These are phyloP conservation scores for Psilocybe azurescens DNA, from an alignment of 768 basidiomycete genomes.

Conservation along the genomic window DNA sequence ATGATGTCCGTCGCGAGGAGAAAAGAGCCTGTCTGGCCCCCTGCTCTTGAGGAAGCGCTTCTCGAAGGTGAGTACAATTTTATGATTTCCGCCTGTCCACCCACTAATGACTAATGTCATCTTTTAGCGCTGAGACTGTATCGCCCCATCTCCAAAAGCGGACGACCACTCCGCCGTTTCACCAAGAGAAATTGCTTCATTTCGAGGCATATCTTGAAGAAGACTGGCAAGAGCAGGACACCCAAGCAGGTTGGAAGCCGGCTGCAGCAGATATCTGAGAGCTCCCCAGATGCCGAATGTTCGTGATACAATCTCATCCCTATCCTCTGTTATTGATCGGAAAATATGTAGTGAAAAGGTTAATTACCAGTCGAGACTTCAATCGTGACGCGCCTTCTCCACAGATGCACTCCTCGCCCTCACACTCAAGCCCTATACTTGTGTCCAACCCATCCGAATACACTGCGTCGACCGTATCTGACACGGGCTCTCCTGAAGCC, in stretches of 20 bases:
- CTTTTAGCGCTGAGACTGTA: conserved; percentile 21
- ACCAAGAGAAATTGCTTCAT: conserved; percentile 79
- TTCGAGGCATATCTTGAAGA: conserved; percentile 66
- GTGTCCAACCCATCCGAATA: conserved; percentile 6
- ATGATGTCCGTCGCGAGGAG: conserved; percentile 15
- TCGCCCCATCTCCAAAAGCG: conserved; percentile 24
- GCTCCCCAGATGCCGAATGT: conserved; percentile 68
- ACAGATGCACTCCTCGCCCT: background rate
- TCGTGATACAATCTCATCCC: conserved; percentile 26
- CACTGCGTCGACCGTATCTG: conserved; percentile 1
- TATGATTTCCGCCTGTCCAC: background rate
- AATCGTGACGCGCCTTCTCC: conserved; percentile 8
- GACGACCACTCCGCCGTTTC: conserved; percentile 49
- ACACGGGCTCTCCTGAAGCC: background rate
- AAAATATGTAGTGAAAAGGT: conserved; percentile 14
- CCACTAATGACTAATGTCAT: background rate
- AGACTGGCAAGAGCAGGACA: conserved; percentile 67
- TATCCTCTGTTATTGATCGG: background rate
- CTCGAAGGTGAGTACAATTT: conserved; percentile 24
- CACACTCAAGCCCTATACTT: conserved; percentile 4
- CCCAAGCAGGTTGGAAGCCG: conserved; percentile 81
- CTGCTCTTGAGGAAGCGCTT: conserved; percentile 26
- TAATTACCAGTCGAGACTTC: conserved; percentile 26
- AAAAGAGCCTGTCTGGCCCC: conserved; percentile 32
- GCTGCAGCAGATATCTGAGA: conserved; percentile 75